Percentiles rank a stretch among this genome's conserved stretches.
Conservation (phyloP, 495 filamentous ascomycete species). For the Penicillium chermesinum region DNA sequence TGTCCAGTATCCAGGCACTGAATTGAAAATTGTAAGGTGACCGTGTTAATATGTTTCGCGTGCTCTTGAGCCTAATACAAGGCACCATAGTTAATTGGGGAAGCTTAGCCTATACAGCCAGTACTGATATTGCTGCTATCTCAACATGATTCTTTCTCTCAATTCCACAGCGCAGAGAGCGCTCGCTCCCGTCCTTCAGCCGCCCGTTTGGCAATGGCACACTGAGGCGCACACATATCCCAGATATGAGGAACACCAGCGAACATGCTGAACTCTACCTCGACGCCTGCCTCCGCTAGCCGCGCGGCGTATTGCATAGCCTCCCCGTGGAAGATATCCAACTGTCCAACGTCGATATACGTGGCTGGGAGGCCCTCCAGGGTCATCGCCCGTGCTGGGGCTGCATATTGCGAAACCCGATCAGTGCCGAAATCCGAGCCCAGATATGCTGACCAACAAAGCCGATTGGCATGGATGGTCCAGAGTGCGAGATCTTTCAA, state of each 20-base stretch:
- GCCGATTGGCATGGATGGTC: constrained; percentile 24
- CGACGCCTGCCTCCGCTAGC: constrained; percentile 17
- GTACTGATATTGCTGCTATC: no score
- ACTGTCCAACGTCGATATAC: constrained; percentile 24
- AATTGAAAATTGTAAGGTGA: no score
- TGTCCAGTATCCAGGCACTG: no score
- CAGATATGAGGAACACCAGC: constrained; percentile 15
- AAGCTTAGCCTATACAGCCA: neutral
- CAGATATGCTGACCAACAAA: constrained; percentile 20
- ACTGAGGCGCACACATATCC: neutral
- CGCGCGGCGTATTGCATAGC: constrained; percentile 12
- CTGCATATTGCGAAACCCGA: constrained; percentile 18
- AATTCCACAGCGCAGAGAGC: neutral
- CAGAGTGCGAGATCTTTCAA: constrained; percentile 17
- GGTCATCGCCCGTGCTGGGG: constrained; percentile 16
- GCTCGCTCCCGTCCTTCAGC: neutral
- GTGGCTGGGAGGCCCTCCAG: constrained; percentile 22
- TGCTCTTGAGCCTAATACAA: no score
- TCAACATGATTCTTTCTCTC: no score
- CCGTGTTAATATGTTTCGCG: neutral
- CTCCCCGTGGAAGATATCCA: constrained; percentile 24
- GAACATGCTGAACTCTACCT: constrained; percentile 22
- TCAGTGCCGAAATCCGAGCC: constrained; percentile 19
- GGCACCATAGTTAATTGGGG: neutral
- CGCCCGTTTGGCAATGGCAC: neutral